Conservation (phyloP, 768 basidiomycete genomes). For the Tylopilus balloui region DNA sequence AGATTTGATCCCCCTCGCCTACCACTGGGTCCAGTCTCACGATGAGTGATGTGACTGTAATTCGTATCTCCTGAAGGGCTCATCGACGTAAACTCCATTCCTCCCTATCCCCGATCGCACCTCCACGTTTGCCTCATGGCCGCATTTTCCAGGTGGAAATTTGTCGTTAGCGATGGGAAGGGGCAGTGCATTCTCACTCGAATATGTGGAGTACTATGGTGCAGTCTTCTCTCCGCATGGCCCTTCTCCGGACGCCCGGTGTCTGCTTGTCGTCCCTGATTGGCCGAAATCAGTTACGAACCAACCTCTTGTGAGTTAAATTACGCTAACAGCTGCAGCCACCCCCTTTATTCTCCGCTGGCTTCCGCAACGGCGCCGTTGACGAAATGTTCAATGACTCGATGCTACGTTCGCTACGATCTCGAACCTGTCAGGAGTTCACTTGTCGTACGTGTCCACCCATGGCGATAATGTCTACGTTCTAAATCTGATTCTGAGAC, state of each 20-base stretch:
- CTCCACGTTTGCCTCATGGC: background rate
- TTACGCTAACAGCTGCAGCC: background rate
- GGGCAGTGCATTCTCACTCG: background rate
- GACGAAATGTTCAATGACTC: background rate
- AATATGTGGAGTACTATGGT: constrained; percentile 4
- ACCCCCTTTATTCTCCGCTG: background rate
- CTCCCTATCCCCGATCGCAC: constrained; percentile 7
- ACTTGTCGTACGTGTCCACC: constrained; percentile 11
- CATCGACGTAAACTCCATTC: constrained; percentile 9
- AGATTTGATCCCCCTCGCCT: background rate
- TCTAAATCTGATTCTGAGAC: background rate
- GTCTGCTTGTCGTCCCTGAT: background rate
- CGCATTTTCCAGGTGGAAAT: background rate
- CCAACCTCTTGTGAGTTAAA: background rate
- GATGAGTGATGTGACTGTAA: background rate
- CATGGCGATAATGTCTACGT: background rate
- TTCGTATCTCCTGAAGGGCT: background rate
- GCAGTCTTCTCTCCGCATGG: background rate
- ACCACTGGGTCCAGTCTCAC: background rate
- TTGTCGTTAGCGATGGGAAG: background rate
- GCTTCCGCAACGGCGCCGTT: background rate
- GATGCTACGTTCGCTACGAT: constrained; percentile 1
- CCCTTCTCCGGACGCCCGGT: constrained; percentile 1
- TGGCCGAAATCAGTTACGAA: background rate
- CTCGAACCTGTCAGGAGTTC: background rate